Evolutionary conservation across 306 rosid genomes (phyloP), one percentile per base, ranked within the genome.

Genomic region (Cicer chorassanicum): DNA sequence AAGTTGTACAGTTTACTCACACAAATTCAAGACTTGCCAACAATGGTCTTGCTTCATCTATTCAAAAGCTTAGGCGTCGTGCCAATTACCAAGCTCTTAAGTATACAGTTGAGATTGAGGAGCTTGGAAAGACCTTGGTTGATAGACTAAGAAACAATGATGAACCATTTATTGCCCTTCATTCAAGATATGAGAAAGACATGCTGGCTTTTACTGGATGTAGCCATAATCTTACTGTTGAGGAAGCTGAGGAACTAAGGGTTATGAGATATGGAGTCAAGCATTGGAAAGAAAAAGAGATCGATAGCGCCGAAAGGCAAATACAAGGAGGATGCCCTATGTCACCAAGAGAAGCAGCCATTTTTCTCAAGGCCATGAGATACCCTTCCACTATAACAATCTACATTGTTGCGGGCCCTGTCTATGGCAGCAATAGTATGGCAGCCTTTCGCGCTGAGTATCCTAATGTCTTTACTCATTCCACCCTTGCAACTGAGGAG

Each of bases 131-230:
- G 70, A 48, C 78, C 56, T 85, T 95, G 88, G 91, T 92, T 18
- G 77, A 89, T 71, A 81, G 99, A 86, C 81, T 95, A 38, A 84
- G 88, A 82, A 90, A 72, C 72, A 81, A 89, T 18, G 84, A 88
- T 44, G 89, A 90, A 77, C 99, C 89, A 51, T 95, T 71, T 34
- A 77, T 95, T 49, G 99, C 99, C 71, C 90, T 95, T 73, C 99
- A 95, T 85, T 87, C 92, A 79, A 93, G 98, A 83, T 95, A 95
- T 72, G 99, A 95, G 89, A 95, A 95, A 78, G 99, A 95, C 86
- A 95, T 95, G 99, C 89, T 95, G 57, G 93, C 99, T 38, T 95
- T 95, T 83, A 95, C 99, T 0, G 99, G 99, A 68, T 95, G 99
- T 88, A 92, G 84, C 77, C 89, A 95, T 82, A 95, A 95, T 82